These are phyloP conservation scores for Neurospora hispaniola DNA, from an alignment of 495 filamentous ascomycete genomes.

Conservation along the genomic window DNA sequence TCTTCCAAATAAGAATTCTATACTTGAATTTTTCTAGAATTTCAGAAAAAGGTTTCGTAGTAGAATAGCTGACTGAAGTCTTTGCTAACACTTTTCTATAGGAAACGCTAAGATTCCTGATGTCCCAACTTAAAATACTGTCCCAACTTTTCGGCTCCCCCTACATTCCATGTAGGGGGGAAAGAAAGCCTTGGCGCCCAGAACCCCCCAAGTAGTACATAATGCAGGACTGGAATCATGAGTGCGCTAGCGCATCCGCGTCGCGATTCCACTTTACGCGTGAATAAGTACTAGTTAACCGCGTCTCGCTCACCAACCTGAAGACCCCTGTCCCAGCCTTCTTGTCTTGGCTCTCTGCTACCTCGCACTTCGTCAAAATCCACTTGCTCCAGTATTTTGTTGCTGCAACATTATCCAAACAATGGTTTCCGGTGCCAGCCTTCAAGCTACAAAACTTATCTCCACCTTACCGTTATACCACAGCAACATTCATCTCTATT, in stretches of 20 bases:
- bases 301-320: not conserved
- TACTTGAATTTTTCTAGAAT: too few relatives aligned
- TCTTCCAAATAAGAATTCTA: too few relatives aligned
- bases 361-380: not conserved
- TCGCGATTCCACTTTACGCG: slow-evolving; percentile 13
- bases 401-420: not conserved
- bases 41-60: too few relatives aligned
- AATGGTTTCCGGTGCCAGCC: not conserved
- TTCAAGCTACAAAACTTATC: not conserved
- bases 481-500: not conserved
- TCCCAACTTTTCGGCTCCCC: too few relatives aligned
- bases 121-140: too few relatives aligned
- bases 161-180: too few relatives aligned
- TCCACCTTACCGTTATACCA: not conserved
- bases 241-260: not conserved
- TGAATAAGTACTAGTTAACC: not conserved
- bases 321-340: slow-evolving; percentile 4
- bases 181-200: too few relatives aligned
- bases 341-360: not conserved
- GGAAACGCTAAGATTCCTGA: too few relatives aligned
- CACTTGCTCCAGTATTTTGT: not conserved
- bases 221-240: not conserved
- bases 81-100: too few relatives aligned
- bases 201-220: too few relatives aligned
- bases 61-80: too few relatives aligned